Percentiles rank a stretch among this genome's conserved stretches.
phyloP scores from a whole-genome alignment of 768 basidiomycete genomes.

The Leccinum uliginosum region DNA sequence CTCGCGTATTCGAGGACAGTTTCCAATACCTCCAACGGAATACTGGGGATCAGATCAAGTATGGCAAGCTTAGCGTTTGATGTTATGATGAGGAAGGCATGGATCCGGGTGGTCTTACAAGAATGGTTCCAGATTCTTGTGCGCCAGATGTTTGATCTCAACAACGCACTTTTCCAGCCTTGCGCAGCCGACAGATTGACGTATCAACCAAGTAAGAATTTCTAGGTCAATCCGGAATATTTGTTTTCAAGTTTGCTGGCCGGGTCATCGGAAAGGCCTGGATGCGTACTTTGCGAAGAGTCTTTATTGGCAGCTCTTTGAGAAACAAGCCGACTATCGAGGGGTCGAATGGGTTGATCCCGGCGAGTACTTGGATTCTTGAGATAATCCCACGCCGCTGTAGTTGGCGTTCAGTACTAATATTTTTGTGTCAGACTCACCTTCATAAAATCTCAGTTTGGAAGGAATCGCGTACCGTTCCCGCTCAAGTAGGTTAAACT shows the following conservation, averaged over 20 bases:
- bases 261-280: slow-evolving; percentile 93
- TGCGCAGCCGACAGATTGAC: slow-evolving; percentile 92
- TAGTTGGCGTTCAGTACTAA: slow-evolving; percentile 79
- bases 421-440: too few relatives aligned
- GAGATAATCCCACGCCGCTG: slow-evolving; percentile 83
- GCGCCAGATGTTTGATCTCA: slow-evolving; percentile 98
- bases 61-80: slow-evolving; percentile 93
- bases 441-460: slow-evolving; percentile 55
- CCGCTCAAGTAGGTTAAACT: slow-evolving; percentile 83
- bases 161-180: slow-evolving; percentile 97
- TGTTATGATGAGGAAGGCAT: slow-evolving; percentile 98
- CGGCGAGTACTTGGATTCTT: slow-evolving; percentile 98
- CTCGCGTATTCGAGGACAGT: slow-evolving; percentile 95
- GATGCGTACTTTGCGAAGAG: slow-evolving; percentile 99
- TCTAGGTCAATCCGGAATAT: slow-evolving; percentile 93
- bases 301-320: slow-evolving; percentile 90
- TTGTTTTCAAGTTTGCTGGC: slow-evolving; percentile 98
- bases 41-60: slow-evolving; percentile 93
- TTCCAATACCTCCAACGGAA: slow-evolving; percentile 89
- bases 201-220: slow-evolving; percentile 94
- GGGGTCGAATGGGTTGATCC: slow-evolving; percentile 99
- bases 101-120: slow-evolving; percentile 94
- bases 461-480: slow-evolving; percentile 82
- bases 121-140: slow-evolving; percentile 99
- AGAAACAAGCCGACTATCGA: slow-evolving; percentile 90